Conservation (phyloP, 2,329 filamentous ascomycete species). For the Pseudopyrenochaeta lycopersici region DNA sequence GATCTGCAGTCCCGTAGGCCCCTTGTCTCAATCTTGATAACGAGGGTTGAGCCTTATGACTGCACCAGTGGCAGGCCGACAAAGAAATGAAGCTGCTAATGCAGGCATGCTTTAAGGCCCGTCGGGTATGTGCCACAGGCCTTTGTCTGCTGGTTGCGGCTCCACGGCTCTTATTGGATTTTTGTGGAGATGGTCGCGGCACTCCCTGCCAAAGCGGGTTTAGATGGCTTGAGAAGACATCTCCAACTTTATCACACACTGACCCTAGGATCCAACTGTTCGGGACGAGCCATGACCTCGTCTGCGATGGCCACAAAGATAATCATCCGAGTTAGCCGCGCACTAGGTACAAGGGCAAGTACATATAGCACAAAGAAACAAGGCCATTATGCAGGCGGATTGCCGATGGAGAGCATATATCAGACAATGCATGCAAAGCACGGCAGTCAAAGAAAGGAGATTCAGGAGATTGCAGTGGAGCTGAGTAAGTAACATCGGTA, state of each 20-base stretch:
- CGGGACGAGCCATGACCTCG: constrained; percentile 34
- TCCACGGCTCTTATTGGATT: constrained; percentile 22
- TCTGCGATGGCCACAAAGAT: constrained; percentile 4
- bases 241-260: constrained; percentile 16
- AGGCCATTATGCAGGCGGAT: background rate
- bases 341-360: background rate
- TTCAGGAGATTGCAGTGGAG: constrained; percentile 2
- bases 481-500: background rate
- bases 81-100: constrained; percentile 20
- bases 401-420: background rate
- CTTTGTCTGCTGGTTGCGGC: constrained; percentile 15
- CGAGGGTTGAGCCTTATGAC: constrained; percentile 21
- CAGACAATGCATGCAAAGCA: background rate
- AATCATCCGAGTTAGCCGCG: constrained; percentile 4
- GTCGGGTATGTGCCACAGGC: constrained; percentile 5
- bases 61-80: constrained; percentile 15
- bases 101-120: constrained; percentile 8
- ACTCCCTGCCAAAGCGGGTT: constrained; percentile 15
- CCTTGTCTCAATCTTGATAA: constrained; percentile 30
- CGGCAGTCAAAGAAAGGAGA: background rate
- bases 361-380: background rate
- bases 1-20: constrained; percentile 26
- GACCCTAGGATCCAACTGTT: constrained; percentile 14
- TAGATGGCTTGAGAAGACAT: constrained; percentile 23
- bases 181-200: constrained; percentile 20